Evolutionary conservation across 1,284 basidiomycete species (phyloP).

Genomic region (Pholiota adiposa): DNA sequence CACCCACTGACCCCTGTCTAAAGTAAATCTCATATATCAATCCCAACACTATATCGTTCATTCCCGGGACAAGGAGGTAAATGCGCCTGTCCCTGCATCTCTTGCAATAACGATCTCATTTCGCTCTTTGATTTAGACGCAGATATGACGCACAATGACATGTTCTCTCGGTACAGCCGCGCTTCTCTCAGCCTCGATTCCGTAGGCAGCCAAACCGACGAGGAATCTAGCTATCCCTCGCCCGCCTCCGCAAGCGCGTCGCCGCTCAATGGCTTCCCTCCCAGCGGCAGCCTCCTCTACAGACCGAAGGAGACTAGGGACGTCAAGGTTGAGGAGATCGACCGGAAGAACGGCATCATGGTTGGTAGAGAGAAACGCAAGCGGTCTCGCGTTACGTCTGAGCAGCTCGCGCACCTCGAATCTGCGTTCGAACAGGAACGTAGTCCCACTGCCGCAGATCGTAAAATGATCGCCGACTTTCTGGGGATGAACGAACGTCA

Average conservation of each 20-base stretch:
- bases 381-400: constrained; percentile 75
- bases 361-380: constrained; percentile 68
- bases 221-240: constrained; percentile 14
- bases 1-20: not conserved
- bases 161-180: constrained; percentile 12
- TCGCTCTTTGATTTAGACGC: constrained; percentile 11
- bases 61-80: constrained; percentile 9
- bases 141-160: constrained; percentile 26
- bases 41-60: not conserved
- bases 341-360: constrained; percentile 25
- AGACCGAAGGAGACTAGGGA: not conserved
- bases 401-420: constrained; percentile 75
- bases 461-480: constrained; percentile 73
- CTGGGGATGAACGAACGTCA: constrained; percentile 86
- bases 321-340: not conserved
- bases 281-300: constrained; percentile 24
- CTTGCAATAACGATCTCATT: constrained; percentile 5
- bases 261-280: constrained; percentile 15
- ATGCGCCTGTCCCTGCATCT: not conserved
- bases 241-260: constrained; percentile 15
- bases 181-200: constrained; percentile 20
- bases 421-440: constrained; percentile 68
- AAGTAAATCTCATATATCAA: not conserved
- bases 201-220: constrained; percentile 9
- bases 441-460: constrained; percentile 69